Evolutionary conservation across 2,329 filamentous ascomycete genomes (phyloP).

Genomic region (Annulohypoxylon truncatum): DNA sequence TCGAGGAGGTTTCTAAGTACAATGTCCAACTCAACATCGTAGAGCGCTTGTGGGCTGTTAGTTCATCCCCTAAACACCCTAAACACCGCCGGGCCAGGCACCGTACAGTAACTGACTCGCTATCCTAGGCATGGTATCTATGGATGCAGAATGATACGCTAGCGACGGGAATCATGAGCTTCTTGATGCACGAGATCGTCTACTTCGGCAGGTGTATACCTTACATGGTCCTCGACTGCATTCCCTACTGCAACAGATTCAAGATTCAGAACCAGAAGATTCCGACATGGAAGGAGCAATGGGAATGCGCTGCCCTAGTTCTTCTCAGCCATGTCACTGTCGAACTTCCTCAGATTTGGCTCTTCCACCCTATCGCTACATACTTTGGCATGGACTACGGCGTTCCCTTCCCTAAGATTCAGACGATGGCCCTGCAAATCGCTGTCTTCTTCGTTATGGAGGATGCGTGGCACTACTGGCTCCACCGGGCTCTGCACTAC

Average conservation of each 20-base stretch:
- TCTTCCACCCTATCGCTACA: conserved; percentile 97
- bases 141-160: conserved; percentile 98
- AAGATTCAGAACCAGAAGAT: conserved; percentile 95
- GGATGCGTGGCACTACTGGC: conserved; percentile 99
- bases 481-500: conserved; percentile 92
- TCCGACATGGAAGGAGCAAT: conserved; percentile 92
- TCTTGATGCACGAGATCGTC: conserved; percentile 90
- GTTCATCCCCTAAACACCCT: conserved; percentile 50
- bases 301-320: conserved; percentile 91
- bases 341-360: conserved; percentile 97
- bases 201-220: conserved; percentile 94
- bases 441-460: conserved; percentile 94
- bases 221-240: conserved; percentile 90
- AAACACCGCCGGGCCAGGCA: conserved; percentile 12
- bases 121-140: conserved; percentile 82
- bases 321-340: conserved; percentile 97
- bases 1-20: conserved; percentile 73
- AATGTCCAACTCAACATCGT: conserved; percentile 88
- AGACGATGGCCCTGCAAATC: conserved; percentile 92
- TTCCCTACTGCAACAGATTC: conserved; percentile 90
- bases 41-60: conserved; percentile 88
- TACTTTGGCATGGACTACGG: conserved; percentile 89
- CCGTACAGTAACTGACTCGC: conserved; percentile 34
- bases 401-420: conserved; percentile 87
- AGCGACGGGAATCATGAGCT: conserved; percentile 97